phyloP scores from a whole-genome alignment of 192 early-diverging fungal genomes.

The Coemansia sp. region DNA sequence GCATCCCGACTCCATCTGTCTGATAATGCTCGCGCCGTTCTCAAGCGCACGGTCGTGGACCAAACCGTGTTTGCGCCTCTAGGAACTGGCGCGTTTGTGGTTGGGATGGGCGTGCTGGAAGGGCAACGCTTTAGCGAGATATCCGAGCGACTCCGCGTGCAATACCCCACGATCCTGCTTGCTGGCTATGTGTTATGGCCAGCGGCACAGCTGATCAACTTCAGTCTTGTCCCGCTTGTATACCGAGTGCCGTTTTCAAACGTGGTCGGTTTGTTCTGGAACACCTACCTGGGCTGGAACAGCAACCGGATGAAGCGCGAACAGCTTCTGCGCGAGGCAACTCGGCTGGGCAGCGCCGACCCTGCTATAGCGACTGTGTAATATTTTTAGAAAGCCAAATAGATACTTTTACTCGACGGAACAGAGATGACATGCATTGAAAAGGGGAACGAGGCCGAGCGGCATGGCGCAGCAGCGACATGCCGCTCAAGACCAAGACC shows the following conservation, averaged over 20 bases:
- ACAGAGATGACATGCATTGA: too few species aligned
- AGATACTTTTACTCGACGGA: background rate
- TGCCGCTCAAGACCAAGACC: too few species aligned
- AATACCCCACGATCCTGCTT: constrained; percentile 11
- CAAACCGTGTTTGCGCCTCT: constrained; percentile 32
- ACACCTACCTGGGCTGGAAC: constrained; percentile 63
- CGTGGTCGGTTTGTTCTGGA: constrained; percentile 66
- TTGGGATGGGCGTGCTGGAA: constrained; percentile 31
- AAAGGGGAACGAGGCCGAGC: too few species aligned
- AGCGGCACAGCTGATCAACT: constrained; percentile 66
- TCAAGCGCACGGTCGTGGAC: constrained; percentile 33
- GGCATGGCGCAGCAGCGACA: too few species aligned
- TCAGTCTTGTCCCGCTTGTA: constrained; percentile 61
- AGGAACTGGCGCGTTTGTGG: constrained; percentile 25
- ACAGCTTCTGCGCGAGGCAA: background rate
- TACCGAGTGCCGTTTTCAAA: constrained; percentile 67
- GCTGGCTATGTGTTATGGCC: constrained; percentile 58
- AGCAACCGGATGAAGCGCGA: constrained; percentile 29
- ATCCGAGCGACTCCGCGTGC: constrained; percentile 10
- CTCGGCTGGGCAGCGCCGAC: background rate
- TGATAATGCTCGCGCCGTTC: background rate
- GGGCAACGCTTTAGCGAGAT: constrained; percentile 14
- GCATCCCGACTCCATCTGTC: background rate
- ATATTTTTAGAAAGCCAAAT: background rate
- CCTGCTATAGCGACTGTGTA: background rate